Evolutionary conservation across 495 filamentous ascomycete species (phyloP).

Genomic region (Aspergillus olivimuriae): DNA sequence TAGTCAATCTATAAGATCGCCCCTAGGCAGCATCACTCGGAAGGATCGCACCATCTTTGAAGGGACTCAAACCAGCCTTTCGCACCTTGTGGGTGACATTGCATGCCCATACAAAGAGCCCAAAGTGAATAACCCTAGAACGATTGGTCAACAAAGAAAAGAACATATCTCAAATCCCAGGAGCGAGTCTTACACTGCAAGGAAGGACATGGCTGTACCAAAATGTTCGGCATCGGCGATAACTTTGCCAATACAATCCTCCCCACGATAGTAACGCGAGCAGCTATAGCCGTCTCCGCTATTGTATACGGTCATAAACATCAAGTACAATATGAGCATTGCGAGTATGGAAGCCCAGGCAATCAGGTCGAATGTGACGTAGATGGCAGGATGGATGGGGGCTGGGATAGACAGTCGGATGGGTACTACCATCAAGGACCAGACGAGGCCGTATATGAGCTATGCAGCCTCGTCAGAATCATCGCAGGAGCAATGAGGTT

Average conservation of each 20-base stretch:
- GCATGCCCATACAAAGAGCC: not conserved
- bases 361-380: conserved; percentile 8
- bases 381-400: conserved; percentile 7
- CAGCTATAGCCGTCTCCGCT: conserved; percentile 3
- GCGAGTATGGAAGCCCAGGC: not conserved
- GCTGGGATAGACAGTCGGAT: not conserved
- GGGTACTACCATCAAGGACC: conserved; percentile 1
- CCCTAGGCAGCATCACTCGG: too few relatives aligned
- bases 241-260: conserved; percentile 2
- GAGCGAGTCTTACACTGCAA: conserved; percentile 2
- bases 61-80: too few relatives aligned
- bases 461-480: not conserved
- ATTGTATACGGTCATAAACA: not conserved
- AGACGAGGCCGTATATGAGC: not conserved
- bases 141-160: not conserved
- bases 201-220: conserved; percentile 5
- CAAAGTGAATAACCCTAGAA: not conserved
- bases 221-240: conserved; percentile 4
- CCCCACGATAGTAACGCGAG: not conserved
- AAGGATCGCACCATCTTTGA: too few relatives aligned
- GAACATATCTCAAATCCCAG: not conserved
- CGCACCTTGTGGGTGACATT: not conserved
- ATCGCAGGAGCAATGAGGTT: not conserved
- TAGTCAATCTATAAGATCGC: too few relatives aligned
- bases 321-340: not conserved